A percentile compares a stretch with the other conserved stretches of the same genome.
These are phyloP conservation scores for Fragilaria crotonensis DNA, from an alignment of 108 stramenopile species.

Conservation along the genomic window DNA sequence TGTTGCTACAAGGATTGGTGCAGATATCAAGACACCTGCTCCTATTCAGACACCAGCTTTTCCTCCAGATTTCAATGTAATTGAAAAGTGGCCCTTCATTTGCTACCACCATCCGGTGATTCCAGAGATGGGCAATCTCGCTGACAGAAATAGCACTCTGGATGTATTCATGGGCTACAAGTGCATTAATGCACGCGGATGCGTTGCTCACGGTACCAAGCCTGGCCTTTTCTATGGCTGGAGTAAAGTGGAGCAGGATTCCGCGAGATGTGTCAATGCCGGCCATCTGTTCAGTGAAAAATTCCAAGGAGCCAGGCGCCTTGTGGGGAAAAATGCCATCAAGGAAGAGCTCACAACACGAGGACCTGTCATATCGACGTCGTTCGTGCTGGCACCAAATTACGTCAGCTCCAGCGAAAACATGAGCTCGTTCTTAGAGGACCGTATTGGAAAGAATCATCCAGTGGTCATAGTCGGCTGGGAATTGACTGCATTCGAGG, in stretches of 20 bases:
- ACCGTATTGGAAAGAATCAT: neutral
- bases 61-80: neutral
- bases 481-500: constrained; percentile 8
- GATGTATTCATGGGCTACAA: constrained; percentile 1
- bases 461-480: constrained; percentile 8
- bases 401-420: neutral
- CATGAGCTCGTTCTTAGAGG: neutral
- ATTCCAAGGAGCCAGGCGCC: neutral
- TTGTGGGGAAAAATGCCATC: neutral
- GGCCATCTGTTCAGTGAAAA: neutral
- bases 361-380: constrained; percentile 11
- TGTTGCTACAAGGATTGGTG: neutral
- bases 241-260: neutral
- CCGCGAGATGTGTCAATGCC: neutral
- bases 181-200: constrained; percentile 12
- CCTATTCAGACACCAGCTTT: neutral
- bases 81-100: neutral
- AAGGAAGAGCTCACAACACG: constrained; percentile 3
- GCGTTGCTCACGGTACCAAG: constrained; percentile 8
- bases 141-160: neutral
- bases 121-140: neutral
- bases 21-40: neutral
- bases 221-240: neutral
- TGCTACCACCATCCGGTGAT: neutral
- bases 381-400: neutral